A percentile compares a stretch with the other conserved stretches of the same genome.
phyloP scores from a whole-genome alignment of 495 filamentous ascomycete genomes.

The Aspergillus homomorphus region DNA sequence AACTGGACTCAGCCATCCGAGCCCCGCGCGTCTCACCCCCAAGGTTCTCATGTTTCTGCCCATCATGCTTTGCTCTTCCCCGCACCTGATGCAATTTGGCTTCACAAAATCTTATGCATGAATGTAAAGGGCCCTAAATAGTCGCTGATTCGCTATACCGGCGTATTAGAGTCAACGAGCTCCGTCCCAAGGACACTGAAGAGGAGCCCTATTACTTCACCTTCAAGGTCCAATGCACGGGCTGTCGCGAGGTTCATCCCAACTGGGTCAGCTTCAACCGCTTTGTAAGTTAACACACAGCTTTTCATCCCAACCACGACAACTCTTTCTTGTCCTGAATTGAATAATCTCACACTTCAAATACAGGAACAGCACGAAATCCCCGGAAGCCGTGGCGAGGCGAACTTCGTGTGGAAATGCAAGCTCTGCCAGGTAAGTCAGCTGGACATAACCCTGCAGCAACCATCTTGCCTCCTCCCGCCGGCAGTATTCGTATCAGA shows the following conservation, averaged over 20 bases:
- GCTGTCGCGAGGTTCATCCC: slow-evolving; percentile 84
- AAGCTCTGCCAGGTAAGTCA: slow-evolving; percentile 75
- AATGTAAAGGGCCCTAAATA: not conserved
- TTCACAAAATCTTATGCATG: slow-evolving; percentile 16
- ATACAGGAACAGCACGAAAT: slow-evolving; percentile 78
- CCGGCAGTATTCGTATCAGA: no score
- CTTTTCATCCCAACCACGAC: not conserved
- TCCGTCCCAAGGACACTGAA: slow-evolving; percentile 76
- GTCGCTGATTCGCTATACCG: slow-evolving; percentile 1
- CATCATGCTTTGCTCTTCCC: slow-evolving; percentile 6
- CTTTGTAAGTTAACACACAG: slow-evolving; percentile 59
- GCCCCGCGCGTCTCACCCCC: not conserved
- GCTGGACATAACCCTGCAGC: not conserved
- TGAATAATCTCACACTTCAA: not conserved
- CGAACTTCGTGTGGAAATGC: slow-evolving; percentile 98
- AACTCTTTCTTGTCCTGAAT: not conserved
- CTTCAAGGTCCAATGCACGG: slow-evolving; percentile 95
- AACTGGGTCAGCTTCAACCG: slow-evolving; percentile 86
- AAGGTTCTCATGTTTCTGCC: not conserved
- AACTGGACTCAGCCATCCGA: no score
- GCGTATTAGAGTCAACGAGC: slow-evolving; percentile 72
- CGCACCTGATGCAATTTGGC: slow-evolving; percentile 4
- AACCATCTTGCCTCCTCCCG: not conserved
- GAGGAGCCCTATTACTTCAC: slow-evolving; percentile 88
- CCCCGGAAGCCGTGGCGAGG: slow-evolving; percentile 87